Conservation (phyloP, 176 grass and related monocot genomes). For the Rhipidocladum racemiflorum region DNA sequence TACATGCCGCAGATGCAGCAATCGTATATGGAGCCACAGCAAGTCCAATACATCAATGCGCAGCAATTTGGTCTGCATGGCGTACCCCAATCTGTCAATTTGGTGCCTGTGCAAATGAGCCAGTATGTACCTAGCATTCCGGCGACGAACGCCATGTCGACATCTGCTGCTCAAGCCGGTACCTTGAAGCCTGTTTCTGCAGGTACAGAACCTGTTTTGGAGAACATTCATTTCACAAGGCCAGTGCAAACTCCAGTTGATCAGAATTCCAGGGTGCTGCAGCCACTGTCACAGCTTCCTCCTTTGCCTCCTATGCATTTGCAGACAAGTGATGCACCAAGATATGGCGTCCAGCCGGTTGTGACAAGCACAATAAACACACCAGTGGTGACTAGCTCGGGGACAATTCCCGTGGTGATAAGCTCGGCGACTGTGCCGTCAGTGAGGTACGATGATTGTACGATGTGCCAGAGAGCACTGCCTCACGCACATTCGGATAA, state of each 20-base stretch:
- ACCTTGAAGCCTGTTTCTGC: conserved; percentile 37
- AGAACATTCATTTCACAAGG: conserved; percentile 42
- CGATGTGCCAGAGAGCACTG: conserved; percentile 74
- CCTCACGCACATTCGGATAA: conserved; percentile 78
- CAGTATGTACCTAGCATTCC: conserved; percentile 41
- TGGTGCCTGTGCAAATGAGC: conserved; percentile 53
- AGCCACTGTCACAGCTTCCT: conserved; percentile 74
- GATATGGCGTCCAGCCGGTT: conserved; percentile 25
- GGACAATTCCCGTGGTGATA: conserved; percentile 36
- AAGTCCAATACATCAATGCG: conserved; percentile 56
- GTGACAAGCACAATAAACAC: conserved; percentile 23
- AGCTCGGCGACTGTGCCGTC: conserved; percentile 18
- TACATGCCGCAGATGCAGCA: conserved; percentile 52
- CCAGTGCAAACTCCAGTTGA: conserved; percentile 42
- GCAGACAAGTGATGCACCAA: conserved; percentile 49
- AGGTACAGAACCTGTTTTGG: conserved; percentile 35
- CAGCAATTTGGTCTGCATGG: conserved; percentile 54
- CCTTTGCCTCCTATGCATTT: conserved; percentile 53
- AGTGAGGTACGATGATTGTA: conserved; percentile 61
- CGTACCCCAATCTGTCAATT: conserved; percentile 36
- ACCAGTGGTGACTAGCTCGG: conserved; percentile 20
- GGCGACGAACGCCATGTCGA: neutral
- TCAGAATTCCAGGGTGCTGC: conserved; percentile 57
- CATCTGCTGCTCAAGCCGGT: conserved; percentile 10
- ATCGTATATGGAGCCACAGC: conserved; percentile 54